Evolutionary conservation across 129 eudicot species (phyloP).

Genomic region (Flaveria bidentis): DNA sequence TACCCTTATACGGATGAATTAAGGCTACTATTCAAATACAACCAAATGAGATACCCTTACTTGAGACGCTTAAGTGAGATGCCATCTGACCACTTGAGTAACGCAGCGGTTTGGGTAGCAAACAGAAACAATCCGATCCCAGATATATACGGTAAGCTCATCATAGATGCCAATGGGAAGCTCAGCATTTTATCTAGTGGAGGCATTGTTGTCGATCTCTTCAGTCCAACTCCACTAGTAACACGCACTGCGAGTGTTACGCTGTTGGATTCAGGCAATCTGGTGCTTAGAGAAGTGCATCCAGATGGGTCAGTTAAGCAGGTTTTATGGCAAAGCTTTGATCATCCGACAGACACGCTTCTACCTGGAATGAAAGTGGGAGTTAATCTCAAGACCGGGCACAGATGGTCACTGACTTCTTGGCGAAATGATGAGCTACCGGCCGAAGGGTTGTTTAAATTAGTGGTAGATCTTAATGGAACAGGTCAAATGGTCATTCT

Average conservation of each 20-base stretch:
- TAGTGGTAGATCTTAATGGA: slow-evolving; percentile 32
- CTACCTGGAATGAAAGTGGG: slow-evolving; percentile 61
- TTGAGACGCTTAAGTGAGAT: too few species aligned
- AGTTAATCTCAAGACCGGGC: slow-evolving; percentile 42
- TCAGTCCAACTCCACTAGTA: slow-evolving; percentile 19
- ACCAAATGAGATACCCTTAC: too few species aligned
- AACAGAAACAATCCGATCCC: slow-evolving; percentile 46
- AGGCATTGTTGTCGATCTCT: slow-evolving; percentile 19
- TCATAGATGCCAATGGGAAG: slow-evolving; percentile 30
- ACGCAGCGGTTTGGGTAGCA: slow-evolving; percentile 48
- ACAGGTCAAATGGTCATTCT: slow-evolving; percentile 30
- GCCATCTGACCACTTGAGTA: neutral
- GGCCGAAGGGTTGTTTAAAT: slow-evolving; percentile 37
- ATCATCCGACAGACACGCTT: slow-evolving; percentile 51
- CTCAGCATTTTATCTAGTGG: slow-evolving; percentile 23
- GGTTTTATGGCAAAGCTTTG: slow-evolving; percentile 56
- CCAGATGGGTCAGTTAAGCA: slow-evolving; percentile 23
- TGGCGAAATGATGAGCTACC: slow-evolving; percentile 38
- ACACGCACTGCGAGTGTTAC: slow-evolving; percentile 24
- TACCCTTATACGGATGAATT: too few species aligned
- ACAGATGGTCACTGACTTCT: slow-evolving; percentile 47
- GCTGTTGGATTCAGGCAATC: slow-evolving; percentile 43
- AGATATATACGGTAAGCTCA: slow-evolving; percentile 31
- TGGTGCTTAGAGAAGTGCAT: slow-evolving; percentile 33
- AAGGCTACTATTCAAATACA: too few species aligned